Evolutionary conservation across 768 basidiomycete species (phyloP), one percentile per base, ranked within the genome.

Genomic region (Hysterangium stoloniferum): DNA sequence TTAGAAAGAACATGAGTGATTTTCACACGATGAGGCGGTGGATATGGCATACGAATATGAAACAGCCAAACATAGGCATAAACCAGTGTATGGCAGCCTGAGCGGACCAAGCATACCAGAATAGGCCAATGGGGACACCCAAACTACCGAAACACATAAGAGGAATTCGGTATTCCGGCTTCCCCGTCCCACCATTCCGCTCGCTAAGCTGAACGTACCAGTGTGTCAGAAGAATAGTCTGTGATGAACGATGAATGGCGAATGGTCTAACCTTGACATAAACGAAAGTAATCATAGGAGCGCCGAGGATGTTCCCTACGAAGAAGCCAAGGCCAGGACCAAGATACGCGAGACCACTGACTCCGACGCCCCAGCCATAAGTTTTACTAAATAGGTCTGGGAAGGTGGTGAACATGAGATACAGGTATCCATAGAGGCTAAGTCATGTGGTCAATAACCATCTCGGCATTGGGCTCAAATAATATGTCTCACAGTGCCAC

Each of bases 91-190:
- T 56, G 41, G 64, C 64, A 0, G 78, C 76, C 52, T 82, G 68
- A 4, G 84, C 85, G n/a, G 84, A 83, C 86, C 85, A 88, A 15
- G 85, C 86, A 58, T 84, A 88, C 85, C 85, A 84, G 54, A 58
- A 41, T 5, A 59, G 55, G 17, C 84, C 86, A 38, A 86, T 65
- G 1, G 86, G 85, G 1, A 78, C 78, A 51, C 84, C 78, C 35
- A 82, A 63, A 1, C 82, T 83, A 11, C 85, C 85, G 58, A 86
- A 68, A 61, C 84, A 76, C 3, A 88, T 70, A 0, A 77, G 73
- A 4, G 86, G 86, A n/a, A 88, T 74, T 5, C 86, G 79, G 77
- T 79, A 82, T 62, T 88, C 86, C 0, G 86, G 86, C 53, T 75
- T 82, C 4, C 80, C 82, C 29, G 75, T 70, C 1, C 84, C 86